Evolutionary conservation across 306 rosid species (phyloP), one percentile per base, ranked within the genome.

Genomic region (Morella rubra): DNA sequence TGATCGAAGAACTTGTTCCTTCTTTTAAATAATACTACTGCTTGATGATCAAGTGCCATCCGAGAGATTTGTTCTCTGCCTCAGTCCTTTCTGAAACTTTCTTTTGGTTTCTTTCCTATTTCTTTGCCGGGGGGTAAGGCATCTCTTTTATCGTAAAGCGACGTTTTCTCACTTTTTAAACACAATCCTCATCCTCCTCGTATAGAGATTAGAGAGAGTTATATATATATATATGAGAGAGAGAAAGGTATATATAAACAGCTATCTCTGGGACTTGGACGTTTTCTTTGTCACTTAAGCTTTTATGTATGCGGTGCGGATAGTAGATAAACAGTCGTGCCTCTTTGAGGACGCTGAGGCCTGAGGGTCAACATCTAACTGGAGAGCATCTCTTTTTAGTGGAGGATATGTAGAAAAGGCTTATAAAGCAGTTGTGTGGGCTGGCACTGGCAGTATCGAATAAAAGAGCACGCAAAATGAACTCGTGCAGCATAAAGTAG

Each of bases 401-500:
- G 37, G 42, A 53, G 46, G 67, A 78, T 67, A 78, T 75, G 80
- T 78, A 71, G 66, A 67, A 73, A 82, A 84, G 77, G 83, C 73
- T 44, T 70, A 52, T 55, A 59, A 22, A 71, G 77, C 42, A 24
- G 14, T 59, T 46, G 49, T 0, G 37, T 22, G 53, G 67, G 53
- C 42, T 79, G 70, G n/a, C n/a, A n/a, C n/a, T n/a, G n/a, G 37
- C 37, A 59, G 73, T 71, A 65, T 72, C 69, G 51, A 20, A 61
- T 13, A 64, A 67, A 74, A 80, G 24, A 72, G 78, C 71, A 52
- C 11, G 83, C 52, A 74, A 81, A 76, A 77, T 51, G 79, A 54
- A 62, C 53, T 83, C 46, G 75, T 75, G 41, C 47, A 78, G 73
- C 79, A 81, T 85, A 86, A 86, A 89, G 93, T 67, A 79, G 68